Conservation (phyloP, 2,329 filamentous ascomycete species). For the Phyllosticta citrichinensis region DNA sequence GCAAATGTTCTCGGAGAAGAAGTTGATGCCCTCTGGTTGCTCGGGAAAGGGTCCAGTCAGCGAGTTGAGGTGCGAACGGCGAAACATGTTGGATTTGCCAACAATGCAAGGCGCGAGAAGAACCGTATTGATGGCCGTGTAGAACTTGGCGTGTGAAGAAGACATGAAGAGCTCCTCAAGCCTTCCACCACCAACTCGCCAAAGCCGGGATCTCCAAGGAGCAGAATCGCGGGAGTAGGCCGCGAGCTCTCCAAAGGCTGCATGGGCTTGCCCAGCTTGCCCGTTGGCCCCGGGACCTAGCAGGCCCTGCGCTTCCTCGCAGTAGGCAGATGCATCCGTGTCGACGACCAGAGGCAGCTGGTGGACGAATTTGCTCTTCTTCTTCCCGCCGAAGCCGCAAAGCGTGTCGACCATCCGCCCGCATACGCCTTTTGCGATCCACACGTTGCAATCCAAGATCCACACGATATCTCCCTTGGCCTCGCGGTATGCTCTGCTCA, state of each 20-base stretch:
- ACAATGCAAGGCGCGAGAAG: constrained; percentile 85
- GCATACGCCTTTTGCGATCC: constrained; percentile 69
- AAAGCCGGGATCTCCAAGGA: not conserved
- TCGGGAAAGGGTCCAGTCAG: constrained; percentile 47
- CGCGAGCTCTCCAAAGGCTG: constrained; percentile 15
- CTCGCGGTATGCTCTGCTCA: constrained; percentile 86
- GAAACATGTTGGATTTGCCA: constrained; percentile 98
- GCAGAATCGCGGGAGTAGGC: constrained; percentile 12
- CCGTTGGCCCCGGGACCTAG: not conserved
- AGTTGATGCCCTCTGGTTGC: constrained; percentile 65
- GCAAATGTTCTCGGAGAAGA: constrained; percentile 92
- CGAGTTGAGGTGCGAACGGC: constrained; percentile 75
- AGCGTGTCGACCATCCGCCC: constrained; percentile 85
- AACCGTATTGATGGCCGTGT: constrained; percentile 91
- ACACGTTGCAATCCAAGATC: constrained; percentile 95
- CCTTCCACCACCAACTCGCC: constrained; percentile 53
- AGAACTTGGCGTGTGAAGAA: constrained; percentile 92
- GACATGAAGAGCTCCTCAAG: constrained; percentile 94
- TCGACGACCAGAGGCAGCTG: constrained; percentile 88
- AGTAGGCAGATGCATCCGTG: constrained; percentile 26
- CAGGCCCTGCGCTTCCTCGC: constrained; percentile 16
- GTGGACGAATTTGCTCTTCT: constrained; percentile 78
- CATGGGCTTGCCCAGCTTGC: constrained; percentile 1
- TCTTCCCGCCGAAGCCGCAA: constrained; percentile 51
- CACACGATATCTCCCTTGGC: constrained; percentile 81